Evolutionary conservation across 2,329 filamentous ascomycete genomes (phyloP).

Genomic region (Colletotrichum higginsianum): DNA sequence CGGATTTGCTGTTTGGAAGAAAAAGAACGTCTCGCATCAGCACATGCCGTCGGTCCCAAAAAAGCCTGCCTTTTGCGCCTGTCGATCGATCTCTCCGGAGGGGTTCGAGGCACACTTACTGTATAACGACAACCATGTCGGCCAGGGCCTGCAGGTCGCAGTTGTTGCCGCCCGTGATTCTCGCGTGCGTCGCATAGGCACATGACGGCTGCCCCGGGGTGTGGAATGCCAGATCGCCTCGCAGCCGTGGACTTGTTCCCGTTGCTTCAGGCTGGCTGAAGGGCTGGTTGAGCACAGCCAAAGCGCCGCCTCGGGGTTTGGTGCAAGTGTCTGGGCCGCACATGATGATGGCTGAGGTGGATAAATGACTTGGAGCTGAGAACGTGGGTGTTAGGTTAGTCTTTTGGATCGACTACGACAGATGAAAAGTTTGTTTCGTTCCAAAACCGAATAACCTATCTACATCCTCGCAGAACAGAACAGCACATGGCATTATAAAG

Average conservation of each 20-base stretch:
- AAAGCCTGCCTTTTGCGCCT: too few species aligned
- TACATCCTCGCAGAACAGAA: too few species aligned
- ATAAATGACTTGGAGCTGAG: not conserved
- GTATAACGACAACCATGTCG: conserved; percentile 58
- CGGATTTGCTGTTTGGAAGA: conserved; percentile 52
- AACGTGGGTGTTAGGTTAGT: too few species aligned
- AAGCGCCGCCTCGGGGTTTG: conserved; percentile 61
- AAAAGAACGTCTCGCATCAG: not conserved
- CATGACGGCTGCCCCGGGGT: conserved; percentile 57
- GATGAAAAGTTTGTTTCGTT: accelerated
- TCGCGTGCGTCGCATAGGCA: conserved; percentile 58
- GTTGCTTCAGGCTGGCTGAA: not conserved
- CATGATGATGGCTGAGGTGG: conserved; percentile 54
- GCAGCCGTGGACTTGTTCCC: conserved; percentile 24
- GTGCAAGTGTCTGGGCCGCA: conserved; percentile 60
- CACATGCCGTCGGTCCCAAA: too few species aligned
- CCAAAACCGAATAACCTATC: too few species aligned
- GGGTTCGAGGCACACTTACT: conserved; percentile 53
- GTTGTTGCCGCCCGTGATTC: conserved; percentile 52
- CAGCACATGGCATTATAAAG: not conserved
- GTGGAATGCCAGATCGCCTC: conserved; percentile 61
- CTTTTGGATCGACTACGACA: not conserved
- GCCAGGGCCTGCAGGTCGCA: conserved; percentile 8
- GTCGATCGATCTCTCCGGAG: too few species aligned
- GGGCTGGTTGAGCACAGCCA: conserved; percentile 58